phyloP scores from a whole-genome alignment of 768 basidiomycete species.

The Calocybe cyanea region DNA sequence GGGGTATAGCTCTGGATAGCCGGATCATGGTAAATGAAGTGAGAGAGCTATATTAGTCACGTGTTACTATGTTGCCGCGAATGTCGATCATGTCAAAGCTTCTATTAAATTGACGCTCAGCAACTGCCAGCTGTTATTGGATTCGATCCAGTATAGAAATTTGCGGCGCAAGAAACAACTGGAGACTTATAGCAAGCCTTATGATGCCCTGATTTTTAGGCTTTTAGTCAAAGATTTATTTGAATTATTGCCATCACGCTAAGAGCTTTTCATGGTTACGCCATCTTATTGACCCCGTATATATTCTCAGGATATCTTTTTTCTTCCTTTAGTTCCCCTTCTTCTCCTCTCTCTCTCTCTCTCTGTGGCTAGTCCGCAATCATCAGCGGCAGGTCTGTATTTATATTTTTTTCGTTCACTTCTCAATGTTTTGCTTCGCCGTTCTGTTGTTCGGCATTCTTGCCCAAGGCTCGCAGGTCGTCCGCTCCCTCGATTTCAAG shows the following conservation, averaged over 20 bases:
- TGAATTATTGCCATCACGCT: not conserved
- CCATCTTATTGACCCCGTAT: slow-evolving; percentile 3
- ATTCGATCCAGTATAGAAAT: too few relatives aligned
- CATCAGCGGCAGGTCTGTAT: slow-evolving; percentile 21
- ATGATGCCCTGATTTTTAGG: too few relatives aligned
- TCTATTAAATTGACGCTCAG: too few relatives aligned
- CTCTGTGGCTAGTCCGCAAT: slow-evolving; percentile 34
- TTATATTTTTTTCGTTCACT: slow-evolving; percentile 18
- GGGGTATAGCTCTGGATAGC: slow-evolving; percentile 17
- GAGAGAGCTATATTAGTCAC: slow-evolving; percentile 17
- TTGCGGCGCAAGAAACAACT: too few relatives aligned
- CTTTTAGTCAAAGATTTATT: not conserved
- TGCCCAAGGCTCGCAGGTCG: slow-evolving; percentile 37
- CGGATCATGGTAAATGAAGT: slow-evolving; percentile 26
- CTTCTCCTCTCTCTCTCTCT: too few relatives aligned
- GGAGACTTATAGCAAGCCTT: too few relatives aligned
- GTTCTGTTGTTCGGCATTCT: slow-evolving; percentile 29
- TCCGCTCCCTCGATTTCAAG: slow-evolving; percentile 29
- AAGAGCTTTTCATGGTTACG: slow-evolving; percentile 1
- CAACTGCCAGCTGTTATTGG: too few relatives aligned
- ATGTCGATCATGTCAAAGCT: too few relatives aligned
- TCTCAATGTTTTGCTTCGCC: slow-evolving; percentile 23
- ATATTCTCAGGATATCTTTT: slow-evolving; percentile 2
- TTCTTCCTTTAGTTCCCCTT: slow-evolving; percentile 20
- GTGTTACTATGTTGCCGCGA: slow-evolving; percentile 6